Percentiles rank a stretch among this genome's conserved stretches.
Conservation (phyloP, 164 flowering plant species). For the Tetrastigma voinierianum region DNA sequence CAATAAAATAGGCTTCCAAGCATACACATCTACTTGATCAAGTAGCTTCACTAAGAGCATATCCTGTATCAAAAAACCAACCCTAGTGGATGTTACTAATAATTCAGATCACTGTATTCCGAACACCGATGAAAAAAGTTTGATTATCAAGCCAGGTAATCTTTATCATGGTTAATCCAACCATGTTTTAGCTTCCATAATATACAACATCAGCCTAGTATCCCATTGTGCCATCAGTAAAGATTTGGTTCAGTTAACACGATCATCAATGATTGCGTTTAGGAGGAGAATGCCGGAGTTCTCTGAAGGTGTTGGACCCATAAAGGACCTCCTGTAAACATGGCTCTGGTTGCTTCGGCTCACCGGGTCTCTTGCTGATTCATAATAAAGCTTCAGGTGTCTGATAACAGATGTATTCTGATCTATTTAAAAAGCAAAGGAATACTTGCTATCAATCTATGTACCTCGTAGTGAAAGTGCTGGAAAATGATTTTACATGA, state of each 20-base stretch:
- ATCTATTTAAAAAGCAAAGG: background rate
- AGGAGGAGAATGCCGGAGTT: conserved; percentile 97
- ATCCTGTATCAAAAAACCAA: background rate
- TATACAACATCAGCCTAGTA: conserved; percentile 2
- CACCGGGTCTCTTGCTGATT: conserved; percentile 71
- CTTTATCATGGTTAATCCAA: background rate
- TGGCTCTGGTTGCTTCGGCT: conserved; percentile 86
- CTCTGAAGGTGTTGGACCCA: conserved; percentile 99
- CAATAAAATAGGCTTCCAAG: conserved; percentile 1
- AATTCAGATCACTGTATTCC: background rate
- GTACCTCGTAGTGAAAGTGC: conserved; percentile 88
- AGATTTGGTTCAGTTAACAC: conserved; percentile 40
- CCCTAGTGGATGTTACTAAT: background rate
- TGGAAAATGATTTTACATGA: conserved; percentile 60
- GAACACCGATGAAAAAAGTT: background rate
- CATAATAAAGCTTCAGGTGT: background rate
- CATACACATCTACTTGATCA: background rate
- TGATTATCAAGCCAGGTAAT: background rate
- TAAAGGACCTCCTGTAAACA: conserved; percentile 86
- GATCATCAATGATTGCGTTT: conserved; percentile 75
- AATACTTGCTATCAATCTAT: background rate
- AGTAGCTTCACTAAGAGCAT: background rate
- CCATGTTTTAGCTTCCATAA: background rate
- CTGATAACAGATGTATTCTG: no score
- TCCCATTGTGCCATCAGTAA: background rate